Conservation (phyloP, 768 basidiomycete genomes). For the Phanerochaete carnosa region DNA sequence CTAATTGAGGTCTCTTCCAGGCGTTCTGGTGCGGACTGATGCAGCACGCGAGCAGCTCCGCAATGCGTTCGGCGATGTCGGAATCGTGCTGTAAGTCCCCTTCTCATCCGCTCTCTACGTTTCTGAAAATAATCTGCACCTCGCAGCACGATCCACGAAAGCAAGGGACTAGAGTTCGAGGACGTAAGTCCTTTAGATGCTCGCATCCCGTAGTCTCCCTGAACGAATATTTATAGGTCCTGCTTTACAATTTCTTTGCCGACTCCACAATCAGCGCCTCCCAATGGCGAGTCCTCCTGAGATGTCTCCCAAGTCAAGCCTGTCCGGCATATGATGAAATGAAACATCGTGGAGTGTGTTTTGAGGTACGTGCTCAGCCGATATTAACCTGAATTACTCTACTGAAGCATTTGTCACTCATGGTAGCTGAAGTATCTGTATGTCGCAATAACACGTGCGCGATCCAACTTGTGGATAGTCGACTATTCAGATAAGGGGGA, state of each 20-base stretch:
- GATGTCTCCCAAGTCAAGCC: conserved; percentile 26
- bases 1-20: conserved; percentile 9
- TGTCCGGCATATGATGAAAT: conserved; percentile 46
- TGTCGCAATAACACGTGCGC: conserved; percentile 67
- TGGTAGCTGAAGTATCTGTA: conserved; percentile 63
- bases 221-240: conserved; percentile 40
- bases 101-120: neutral
- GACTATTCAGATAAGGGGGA: conserved; percentile 56
- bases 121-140: neutral
- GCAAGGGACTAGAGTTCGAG: conserved; percentile 65
- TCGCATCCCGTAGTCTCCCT: neutral
- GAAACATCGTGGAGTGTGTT: conserved; percentile 53
- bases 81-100: conserved; percentile 17
- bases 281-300: conserved; percentile 61
- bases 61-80: conserved; percentile 24
- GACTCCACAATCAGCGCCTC: conserved; percentile 49
- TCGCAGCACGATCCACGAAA: conserved; percentile 48
- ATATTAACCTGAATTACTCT: neutral
- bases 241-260: conserved; percentile 73
- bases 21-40: conserved; percentile 33
- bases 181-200: conserved; percentile 35
- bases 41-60: conserved; percentile 24
- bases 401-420: neutral
- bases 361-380: conserved; percentile 41
- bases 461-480: conserved; percentile 68